Conservation (phyloP, 805 yeast genomes). For the Zygosaccharomyces pseudorouxii region DNA sequence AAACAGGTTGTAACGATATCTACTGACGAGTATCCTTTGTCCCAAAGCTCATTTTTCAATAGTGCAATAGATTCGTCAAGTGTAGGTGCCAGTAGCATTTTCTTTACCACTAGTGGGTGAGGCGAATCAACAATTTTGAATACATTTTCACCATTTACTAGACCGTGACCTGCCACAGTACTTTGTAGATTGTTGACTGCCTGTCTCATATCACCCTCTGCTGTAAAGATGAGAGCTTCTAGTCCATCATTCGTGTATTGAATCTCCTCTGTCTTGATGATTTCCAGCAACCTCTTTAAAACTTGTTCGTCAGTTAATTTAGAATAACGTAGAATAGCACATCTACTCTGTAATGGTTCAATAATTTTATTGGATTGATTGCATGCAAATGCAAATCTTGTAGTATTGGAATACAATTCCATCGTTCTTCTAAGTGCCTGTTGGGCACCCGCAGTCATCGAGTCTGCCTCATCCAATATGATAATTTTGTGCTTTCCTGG, state of each 20-base stretch:
- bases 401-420: slow-evolving; percentile 93
- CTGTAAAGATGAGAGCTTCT: slow-evolving; percentile 87
- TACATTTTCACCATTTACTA: slow-evolving; percentile 88
- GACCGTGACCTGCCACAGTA: slow-evolving; percentile 88
- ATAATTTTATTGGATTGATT: slow-evolving; percentile 91
- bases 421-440: slow-evolving; percentile 90
- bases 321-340: slow-evolving; percentile 86
- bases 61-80: slow-evolving; percentile 64
- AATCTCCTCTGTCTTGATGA: slow-evolving; percentile 65
- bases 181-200: slow-evolving; percentile 92
- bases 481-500: slow-evolving; percentile 88
- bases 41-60: slow-evolving; percentile 66
- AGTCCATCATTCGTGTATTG: slow-evolving; percentile 84
- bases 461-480: slow-evolving; percentile 92
- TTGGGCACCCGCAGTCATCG: slow-evolving; percentile 96
- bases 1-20: slow-evolving; percentile 90
- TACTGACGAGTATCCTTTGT: slow-evolving; percentile 85
- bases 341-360: slow-evolving; percentile 93
- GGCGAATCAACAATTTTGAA: slow-evolving; percentile 95
- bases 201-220: slow-evolving; percentile 99
- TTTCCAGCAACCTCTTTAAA: slow-evolving; percentile 64
- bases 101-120: slow-evolving; percentile 80
- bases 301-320: slow-evolving; percentile 83
- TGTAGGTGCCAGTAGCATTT: slow-evolving; percentile 53
- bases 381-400: slow-evolving; percentile 98